Evolutionary conservation across 257 asterid species (phyloP), one percentile per base, ranked within the genome.

Genomic region (Eucommia ulmoides): DNA sequence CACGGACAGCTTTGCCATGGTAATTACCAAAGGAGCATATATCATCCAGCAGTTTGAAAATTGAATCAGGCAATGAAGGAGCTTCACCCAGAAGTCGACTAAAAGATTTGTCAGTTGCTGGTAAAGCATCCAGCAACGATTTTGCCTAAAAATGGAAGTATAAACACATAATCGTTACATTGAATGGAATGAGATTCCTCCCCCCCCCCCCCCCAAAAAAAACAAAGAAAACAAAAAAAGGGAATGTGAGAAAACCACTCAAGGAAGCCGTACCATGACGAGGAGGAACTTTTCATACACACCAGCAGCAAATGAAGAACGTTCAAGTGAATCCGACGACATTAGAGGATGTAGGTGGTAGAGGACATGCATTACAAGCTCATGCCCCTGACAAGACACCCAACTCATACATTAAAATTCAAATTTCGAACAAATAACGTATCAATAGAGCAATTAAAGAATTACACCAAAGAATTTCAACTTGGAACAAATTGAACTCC

Each of bases 51-150:
- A 91, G 77, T 62, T 76, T 65, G 79, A 86, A 61, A 53, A 81
- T 70, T 52, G 96, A 81, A 62, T 83, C 92, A 29, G 99, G 94
- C 57, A 91, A 67, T 46, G 47, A 62, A 58, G 99, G 99, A 71
- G 71, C 95, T 73, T 91, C 99, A 50, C 87, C 83, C 54, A 91
- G 95, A 68, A 91, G 94, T 50, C 95, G 84, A 65, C 94, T 79
- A 59, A 91, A 81, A 51, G 94, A 83, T 73, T 86, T 86, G 77
- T 91, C 94, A 61, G 93, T 79, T 54, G 99, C 82, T 49, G 99
- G 95, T 60, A 91, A 73, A 59, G 66, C 72, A 50, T 70, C 78
- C 51, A 91, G 72, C 77, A 91, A 64, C 23, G 83, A 73, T 62
- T 77, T 81, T 44, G 78, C 94, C 99, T 86, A 69, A 76, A n/a